A percentile compares a stretch with the other conserved stretches of the same genome.
phyloP scores from a whole-genome alignment of 768 basidiomycete species.

The Amanita rimosa region DNA sequence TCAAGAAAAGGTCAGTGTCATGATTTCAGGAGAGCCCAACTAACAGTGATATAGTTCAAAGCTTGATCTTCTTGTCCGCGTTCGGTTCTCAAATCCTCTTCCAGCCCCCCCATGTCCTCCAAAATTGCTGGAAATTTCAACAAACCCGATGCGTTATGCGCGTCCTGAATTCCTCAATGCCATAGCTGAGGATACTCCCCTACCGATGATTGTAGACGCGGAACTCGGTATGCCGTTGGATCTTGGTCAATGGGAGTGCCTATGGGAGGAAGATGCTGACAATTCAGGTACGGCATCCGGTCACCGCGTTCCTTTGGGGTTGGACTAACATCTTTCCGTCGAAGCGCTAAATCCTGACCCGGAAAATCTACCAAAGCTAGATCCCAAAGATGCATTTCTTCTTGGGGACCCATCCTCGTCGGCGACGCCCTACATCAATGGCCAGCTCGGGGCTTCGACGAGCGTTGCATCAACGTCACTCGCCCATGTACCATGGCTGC shows the following conservation, averaged over 20 bases:
- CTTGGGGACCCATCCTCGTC: conserved; percentile 53
- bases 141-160: conserved; percentile 80
- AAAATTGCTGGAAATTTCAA: conserved; percentile 87
- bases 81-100: conserved; percentile 89
- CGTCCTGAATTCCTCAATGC: conserved; percentile 76
- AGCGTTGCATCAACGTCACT: conserved; percentile 34
- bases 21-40: background rate
- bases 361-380: conserved; percentile 43
- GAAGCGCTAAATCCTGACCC: conserved; percentile 56
- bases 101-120: conserved; percentile 97
- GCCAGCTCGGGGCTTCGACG: conserved; percentile 21
- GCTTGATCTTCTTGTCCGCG: conserved; percentile 85
- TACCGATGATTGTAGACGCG: conserved; percentile 95
- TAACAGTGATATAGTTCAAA: conserved; percentile 31
- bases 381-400: conserved; percentile 68
- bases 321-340: background rate
- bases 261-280: conserved; percentile 75
- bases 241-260: conserved; percentile 66
- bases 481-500: conserved; percentile 77
- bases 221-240: conserved; percentile 97
- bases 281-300: conserved; percentile 39
- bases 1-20: conserved; percentile 34
- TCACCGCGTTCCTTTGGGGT: background rate
- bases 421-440: conserved; percentile 31
- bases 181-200: conserved; percentile 66